These are phyloP conservation scores for Phoma sp. DNA, from an alignment of 2,329 filamentous ascomycete genomes.

Conservation along the genomic window DNA sequence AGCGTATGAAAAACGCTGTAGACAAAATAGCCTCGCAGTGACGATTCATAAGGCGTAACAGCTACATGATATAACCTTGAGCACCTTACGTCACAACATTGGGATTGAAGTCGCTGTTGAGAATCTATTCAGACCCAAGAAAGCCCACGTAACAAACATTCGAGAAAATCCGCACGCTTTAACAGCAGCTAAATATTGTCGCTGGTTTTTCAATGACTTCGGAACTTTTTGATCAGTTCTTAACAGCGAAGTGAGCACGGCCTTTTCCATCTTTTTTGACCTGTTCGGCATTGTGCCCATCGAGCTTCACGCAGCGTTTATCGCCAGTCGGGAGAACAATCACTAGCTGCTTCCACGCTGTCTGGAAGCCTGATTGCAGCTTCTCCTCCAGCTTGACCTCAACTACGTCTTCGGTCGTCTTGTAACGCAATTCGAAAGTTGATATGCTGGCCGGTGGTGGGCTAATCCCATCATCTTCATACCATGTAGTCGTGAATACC, in stretches of 20 bases:
- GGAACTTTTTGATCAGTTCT: not conserved
- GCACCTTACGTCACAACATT: too few relatives aligned
- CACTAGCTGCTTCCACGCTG: conserved; percentile 58
- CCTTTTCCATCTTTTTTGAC: conserved; percentile 14
- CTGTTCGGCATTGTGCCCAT: conserved; percentile 13
- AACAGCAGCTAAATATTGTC: not conserved
- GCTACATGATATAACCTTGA: too few relatives aligned
- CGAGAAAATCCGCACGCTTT: too few relatives aligned
- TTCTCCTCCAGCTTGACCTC: conserved; percentile 52
- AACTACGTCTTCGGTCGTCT: conserved; percentile 52
- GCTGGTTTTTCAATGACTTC: not conserved
- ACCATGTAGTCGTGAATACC: conserved; percentile 55
- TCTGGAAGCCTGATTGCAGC: conserved; percentile 52
- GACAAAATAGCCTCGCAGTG: too few relatives aligned
- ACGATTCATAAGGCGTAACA: too few relatives aligned
- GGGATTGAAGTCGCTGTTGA: too few relatives aligned
- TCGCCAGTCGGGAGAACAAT: conserved; percentile 61
- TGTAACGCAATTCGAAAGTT: conserved; percentile 33
- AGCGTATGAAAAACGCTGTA: too few relatives aligned
- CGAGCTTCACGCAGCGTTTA: conserved; percentile 43
- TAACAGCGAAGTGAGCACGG: conserved; percentile 5
- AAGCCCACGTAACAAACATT: too few relatives aligned
- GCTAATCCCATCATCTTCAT: conserved; percentile 65
- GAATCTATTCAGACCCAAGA: too few relatives aligned
- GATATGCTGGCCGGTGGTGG: conserved; percentile 44